A percentile compares a stretch with the other conserved stretches of the same genome.
These are phyloP conservation scores for Tetrahymena thermophila DNA, from an alignment of 73 alveolate genomes.

Conservation along the genomic window DNA sequence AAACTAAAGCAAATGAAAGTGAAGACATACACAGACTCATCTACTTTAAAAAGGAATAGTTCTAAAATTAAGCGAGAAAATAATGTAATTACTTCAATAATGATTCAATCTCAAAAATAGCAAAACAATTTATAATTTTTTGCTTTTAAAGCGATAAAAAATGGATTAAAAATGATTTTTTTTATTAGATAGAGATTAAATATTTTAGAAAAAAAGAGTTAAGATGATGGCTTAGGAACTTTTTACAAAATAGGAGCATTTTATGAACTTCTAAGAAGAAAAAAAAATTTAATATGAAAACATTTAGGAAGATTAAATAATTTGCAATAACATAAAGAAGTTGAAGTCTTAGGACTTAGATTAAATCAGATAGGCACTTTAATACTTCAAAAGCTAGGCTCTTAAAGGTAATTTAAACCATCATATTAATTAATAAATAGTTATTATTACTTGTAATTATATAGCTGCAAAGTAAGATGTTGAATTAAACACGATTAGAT, in stretches of 20 bases:
- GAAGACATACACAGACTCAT: neutral
- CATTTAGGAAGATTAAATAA: neutral
- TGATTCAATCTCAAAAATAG: neutral
- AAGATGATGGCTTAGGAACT: neutral
- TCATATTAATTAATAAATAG: neutral
- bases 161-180: neutral
- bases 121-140: neutral
- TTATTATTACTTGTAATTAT: neutral
- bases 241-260: neutral
- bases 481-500: neutral
- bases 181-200: neutral
- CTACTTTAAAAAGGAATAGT: neutral
- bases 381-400: neutral
- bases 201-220: neutral
- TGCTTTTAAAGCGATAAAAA: neutral
- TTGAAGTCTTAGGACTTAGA: neutral
- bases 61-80: neutral
- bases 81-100: neutral
- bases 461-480: neutral
- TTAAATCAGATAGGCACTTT: neutral
- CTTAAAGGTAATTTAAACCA: neutral
- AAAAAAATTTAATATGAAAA: neutral
- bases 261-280: neutral
- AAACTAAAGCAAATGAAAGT: neutral
- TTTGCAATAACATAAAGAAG: neutral